Conservation (phyloP, 257 asterid genomes). For the Nicotiana undulata region DNA sequence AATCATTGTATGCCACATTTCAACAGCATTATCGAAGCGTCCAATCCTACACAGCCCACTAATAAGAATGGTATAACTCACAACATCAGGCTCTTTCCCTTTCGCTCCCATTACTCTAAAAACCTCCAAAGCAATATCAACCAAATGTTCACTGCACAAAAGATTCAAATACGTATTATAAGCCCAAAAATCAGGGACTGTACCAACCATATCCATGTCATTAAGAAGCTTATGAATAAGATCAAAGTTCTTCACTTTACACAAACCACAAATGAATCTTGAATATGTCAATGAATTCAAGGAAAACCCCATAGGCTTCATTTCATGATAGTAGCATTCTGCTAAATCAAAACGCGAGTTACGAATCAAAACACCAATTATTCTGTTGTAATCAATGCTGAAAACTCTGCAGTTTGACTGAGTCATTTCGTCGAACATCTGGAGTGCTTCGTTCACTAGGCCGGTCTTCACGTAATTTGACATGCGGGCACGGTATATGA, state of each 20-base stretch:
- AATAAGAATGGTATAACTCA: conserved; percentile 67
- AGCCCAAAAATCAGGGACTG: conserved; percentile 85
- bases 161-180: conserved; percentile 71
- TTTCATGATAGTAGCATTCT: conserved; percentile 51
- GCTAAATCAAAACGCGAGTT: conserved; percentile 55
- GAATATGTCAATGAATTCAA: conserved; percentile 85
- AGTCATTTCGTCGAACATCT: conserved; percentile 88
- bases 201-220: conserved; percentile 72
- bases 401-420: conserved; percentile 75
- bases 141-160: conserved; percentile 64
- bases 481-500: conserved; percentile 67
- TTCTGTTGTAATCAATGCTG: conserved; percentile 78
- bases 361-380: conserved; percentile 74
- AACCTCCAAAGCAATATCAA: conserved; percentile 57
- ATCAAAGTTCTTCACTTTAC: conserved; percentile 68
- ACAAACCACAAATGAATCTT: conserved; percentile 71
- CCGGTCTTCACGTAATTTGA: conserved; percentile 61
- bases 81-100: conserved; percentile 68
- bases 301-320: conserved; percentile 68
- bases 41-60: conserved; percentile 57
- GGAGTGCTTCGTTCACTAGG: conserved; percentile 55
- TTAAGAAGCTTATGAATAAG: conserved; percentile 58
- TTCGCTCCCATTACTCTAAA: conserved; percentile 59
- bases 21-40: conserved; percentile 52
- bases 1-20: conserved; percentile 67